Conservation (phyloP, 805 yeast species). For the Aciculoconidium aculeatum region DNA sequence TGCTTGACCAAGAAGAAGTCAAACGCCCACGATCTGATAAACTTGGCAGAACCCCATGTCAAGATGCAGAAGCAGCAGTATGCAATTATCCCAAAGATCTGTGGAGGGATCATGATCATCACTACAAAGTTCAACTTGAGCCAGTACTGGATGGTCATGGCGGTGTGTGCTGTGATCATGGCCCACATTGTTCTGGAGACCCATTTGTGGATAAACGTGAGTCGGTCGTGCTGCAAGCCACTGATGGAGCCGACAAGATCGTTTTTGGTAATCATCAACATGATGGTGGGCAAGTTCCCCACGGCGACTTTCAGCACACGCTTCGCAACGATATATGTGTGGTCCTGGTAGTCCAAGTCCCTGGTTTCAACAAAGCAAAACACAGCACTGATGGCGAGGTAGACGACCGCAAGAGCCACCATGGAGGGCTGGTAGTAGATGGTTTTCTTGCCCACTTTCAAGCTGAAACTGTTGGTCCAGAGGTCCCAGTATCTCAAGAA, state of each 20-base stretch:
- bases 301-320: conserved; percentile 35
- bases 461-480: conserved; percentile 19
- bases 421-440: conserved; percentile 39
- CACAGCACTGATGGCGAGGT: conserved; percentile 21
- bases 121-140: conserved; percentile 28
- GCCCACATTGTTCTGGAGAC: conserved; percentile 35
- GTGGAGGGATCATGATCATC: conserved; percentile 44
- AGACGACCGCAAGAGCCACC: conserved; percentile 20
- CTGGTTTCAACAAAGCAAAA: conserved; percentile 27
- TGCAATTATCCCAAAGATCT: conserved; percentile 45
- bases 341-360: conserved; percentile 36
- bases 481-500: conserved; percentile 22
- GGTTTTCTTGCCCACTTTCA: conserved; percentile 16
- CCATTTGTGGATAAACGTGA: conserved; percentile 40
- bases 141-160: conserved; percentile 35
- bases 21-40: conserved; percentile 33
- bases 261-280: conserved; percentile 33
- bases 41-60: conserved; percentile 29
- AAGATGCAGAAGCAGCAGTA: conserved; percentile 31
- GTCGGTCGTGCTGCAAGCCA: conserved; percentile 38
- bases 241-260: conserved; percentile 33
- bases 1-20: conserved; percentile 42
- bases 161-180: conserved; percentile 30
- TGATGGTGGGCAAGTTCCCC: conserved; percentile 35
- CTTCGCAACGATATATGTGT: conserved; percentile 36